Base-by-base conservation (phyloP, 352 stramenopile species). In the Phytopythium delawarense region DNA sequence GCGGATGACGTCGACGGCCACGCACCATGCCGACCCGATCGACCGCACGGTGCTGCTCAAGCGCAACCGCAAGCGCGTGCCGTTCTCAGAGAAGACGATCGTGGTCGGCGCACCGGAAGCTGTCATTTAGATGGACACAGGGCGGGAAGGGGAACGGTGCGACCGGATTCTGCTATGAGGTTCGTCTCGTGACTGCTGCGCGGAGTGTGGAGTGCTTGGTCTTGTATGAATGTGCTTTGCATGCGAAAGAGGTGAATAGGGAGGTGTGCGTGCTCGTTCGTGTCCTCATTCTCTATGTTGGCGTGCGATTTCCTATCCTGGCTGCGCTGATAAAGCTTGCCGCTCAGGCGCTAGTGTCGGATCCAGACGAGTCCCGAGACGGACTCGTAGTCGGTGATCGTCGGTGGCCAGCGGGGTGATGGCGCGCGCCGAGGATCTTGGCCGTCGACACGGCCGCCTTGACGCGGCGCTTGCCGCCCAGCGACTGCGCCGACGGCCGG, bases 1-100 rank as follows among this genome's bases (percentile, higher is more conserved):
- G 61, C 83, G 87, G 2, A 68, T 88, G 68, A 91, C 83, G 49
- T 61, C 61, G 25, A 32, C 42, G 63, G 53, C 30, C 60, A 63
- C 48, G 23, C 64, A 59, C 42, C 69, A 82, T 57, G 78, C 75
- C 44, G 81, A 89, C 37, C 83, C 76, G 20, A 83, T 91, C 44
- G 80, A 91, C 59, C 83, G 80, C 59, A 80, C 81, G 20, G 81
- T 91, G 37, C 59, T 92, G 65, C 78, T 94, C 32, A 92, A 92
- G 71, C 83, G 85, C 25, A 92, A 76, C 60, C 78, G 78, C 37
- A 92, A 92, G 64, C 82, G 81, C 52, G 75, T 71, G 13, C 71
- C 79, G 54, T 84, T 85, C 62, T 91, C 80, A 1, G 81, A 92
- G 67, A 90, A 89, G 66, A 94, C 81, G n/a, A 96, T 96, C 61